Evolutionary conservation across 768 basidiomycete genomes (phyloP), one percentile per base, ranked within the genome.

Genomic region (Leccinellum luteum): DNA sequence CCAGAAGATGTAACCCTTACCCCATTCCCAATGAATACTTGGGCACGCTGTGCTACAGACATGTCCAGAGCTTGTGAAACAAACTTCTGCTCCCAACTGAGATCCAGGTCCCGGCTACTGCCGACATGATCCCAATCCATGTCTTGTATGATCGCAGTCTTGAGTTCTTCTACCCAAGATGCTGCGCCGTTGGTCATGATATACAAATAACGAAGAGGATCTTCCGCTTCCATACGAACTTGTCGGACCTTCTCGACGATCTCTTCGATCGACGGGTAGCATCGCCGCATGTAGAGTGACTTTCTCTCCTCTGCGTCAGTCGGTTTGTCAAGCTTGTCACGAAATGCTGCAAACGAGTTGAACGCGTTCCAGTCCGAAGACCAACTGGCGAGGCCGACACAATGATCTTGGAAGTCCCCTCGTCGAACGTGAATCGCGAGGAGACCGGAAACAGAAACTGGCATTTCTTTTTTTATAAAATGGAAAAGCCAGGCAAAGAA

Each of bases 21-120:
- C 62, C 83, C 83, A 51, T 84, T 83, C 1, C 82, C 83, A 34
- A 84, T 69, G 55, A 84, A 78, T 19, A 78, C 73, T 56, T 81
- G 76, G 12, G 82, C 79, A 48, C 73, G 68, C 54, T 75, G 68
- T 21, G 76, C 80, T 32, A 84, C 70, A 50, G 74, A 73, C 80
- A 84, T 84, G 61, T 84, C 82, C 53, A 83, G 54, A 44, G 74
- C 76, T 61, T 81, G 78, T 8, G 71, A 69, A 41, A 80, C 74
- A 51, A 74, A 77, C 55, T 69, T 68, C 62, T 84, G 73, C 60
- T 81, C 77, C 66, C 66, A 66, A 6, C 69, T 76, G 6, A 81
- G 32, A n/a, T 61, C 52, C 54, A 84, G 55, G 51, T 83, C 81
- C 32, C 73, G 65, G 52, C 75, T 79, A 49, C 75, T 81, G 51